Percentiles rank a stretch among this genome's conserved stretches.
Conservation (phyloP, 1,284 basidiomycete genomes). For the Psilocybe mexicana region DNA sequence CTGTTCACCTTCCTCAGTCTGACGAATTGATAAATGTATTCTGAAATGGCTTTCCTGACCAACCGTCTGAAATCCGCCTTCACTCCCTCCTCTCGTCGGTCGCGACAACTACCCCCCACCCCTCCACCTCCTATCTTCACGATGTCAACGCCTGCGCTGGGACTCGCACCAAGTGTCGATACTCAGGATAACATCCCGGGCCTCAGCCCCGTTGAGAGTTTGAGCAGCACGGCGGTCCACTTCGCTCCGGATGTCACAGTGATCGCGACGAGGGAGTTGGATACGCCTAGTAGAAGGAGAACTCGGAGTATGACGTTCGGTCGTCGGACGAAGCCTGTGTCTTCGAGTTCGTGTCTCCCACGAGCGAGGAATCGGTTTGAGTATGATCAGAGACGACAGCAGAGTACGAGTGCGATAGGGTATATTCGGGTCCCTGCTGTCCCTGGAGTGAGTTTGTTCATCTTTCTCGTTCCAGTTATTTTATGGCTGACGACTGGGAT, state of each 20-base stretch:
- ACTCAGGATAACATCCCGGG: background rate
- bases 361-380: background rate
- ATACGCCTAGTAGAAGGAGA: background rate
- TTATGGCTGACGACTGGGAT: background rate
- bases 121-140: background rate
- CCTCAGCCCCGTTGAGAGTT: background rate
- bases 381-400: background rate
- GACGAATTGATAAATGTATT: no score
- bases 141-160: background rate
- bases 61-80: conserved; percentile 14
- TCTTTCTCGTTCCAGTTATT: background rate
- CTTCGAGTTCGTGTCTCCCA: background rate
- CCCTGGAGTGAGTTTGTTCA: background rate
- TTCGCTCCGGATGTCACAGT: background rate
- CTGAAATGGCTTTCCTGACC: background rate
- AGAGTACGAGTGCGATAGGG: background rate
- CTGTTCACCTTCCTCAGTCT: background rate
- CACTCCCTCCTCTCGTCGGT: conserved; percentile 2
- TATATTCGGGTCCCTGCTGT: background rate
- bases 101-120: background rate
- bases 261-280: background rate
- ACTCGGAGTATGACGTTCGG: no score
- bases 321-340: background rate
- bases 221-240: conserved; percentile 6
- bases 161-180: background rate